These are phyloP conservation scores for Solanum sparsipilum DNA, from an alignment of 257 asterid genomes.

Conservation along the genomic window DNA sequence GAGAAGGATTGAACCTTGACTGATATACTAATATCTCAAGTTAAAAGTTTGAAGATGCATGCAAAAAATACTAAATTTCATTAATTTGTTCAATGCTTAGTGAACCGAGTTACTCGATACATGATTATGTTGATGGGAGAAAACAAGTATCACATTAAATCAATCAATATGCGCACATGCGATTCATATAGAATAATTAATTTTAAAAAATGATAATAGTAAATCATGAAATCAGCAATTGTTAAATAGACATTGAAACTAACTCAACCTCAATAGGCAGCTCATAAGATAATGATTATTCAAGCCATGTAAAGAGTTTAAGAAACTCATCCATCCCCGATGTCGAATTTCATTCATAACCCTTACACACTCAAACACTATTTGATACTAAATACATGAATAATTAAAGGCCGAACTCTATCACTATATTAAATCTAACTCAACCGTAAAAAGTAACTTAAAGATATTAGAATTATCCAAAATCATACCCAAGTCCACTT, in stretches of 20 bases:
- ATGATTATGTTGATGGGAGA: neutral
- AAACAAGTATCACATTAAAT: too few relatives aligned
- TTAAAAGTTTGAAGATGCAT: neutral
- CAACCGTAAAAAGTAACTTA: too few relatives aligned
- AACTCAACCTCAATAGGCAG: too few relatives aligned
- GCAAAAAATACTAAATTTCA: neutral
- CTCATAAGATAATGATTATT: neutral
- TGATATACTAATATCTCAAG: neutral
- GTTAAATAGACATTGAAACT: too few relatives aligned
- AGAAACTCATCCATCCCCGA: neutral
- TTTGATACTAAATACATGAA: neutral
- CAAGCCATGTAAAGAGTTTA: too few relatives aligned
- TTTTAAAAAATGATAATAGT: too few relatives aligned
- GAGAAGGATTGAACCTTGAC: neutral
- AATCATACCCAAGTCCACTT: neutral
- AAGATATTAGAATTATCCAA: neutral
- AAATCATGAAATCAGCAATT: neutral
- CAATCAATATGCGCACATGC: too few relatives aligned
- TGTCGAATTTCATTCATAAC: neutral
- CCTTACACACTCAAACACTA: neutral
- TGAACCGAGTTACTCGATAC: neutral
- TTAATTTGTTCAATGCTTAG: neutral
- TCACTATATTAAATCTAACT: neutral
- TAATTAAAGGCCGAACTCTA: too few relatives aligned
- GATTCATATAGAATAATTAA: too few relatives aligned